phyloP scores from a whole-genome alignment of 306 rosid species.

The Elaeagnus macrophylla region DNA sequence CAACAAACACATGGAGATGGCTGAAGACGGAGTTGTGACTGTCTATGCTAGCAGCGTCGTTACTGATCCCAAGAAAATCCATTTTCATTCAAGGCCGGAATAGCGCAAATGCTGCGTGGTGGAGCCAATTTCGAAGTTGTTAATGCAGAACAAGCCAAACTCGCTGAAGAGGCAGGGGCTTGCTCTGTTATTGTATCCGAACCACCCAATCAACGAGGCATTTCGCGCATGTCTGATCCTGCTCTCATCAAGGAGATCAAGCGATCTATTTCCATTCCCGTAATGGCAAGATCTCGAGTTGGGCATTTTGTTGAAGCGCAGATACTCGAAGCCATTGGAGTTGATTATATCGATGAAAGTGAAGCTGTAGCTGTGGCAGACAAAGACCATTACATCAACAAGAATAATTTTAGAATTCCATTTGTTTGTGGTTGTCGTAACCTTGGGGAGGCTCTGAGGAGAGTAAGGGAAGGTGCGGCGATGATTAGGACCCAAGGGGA shows the following conservation, averaged over 20 bases:
- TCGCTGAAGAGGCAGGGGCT: constrained; percentile 69
- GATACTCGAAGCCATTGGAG: constrained; percentile 56
- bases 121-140: constrained; percentile 57
- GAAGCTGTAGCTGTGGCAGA: constrained; percentile 46
- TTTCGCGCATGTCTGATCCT: constrained; percentile 59
- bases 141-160: constrained; percentile 41
- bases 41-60: constrained; percentile 40
- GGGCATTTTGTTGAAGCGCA: constrained; percentile 88
- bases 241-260: constrained; percentile 46
- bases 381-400: constrained; percentile 49
- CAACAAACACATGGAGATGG: constrained; percentile 33
- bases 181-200: constrained; percentile 42
- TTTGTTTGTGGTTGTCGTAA: constrained; percentile 48
- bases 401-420: constrained; percentile 47
- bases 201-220: constrained; percentile 14
- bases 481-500: constrained; percentile 63
- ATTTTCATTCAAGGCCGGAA: constrained; percentile 32
- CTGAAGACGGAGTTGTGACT: constrained; percentile 44
- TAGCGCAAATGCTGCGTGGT: constrained; percentile 47
- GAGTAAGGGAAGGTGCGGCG: constrained; percentile 66
- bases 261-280: constrained; percentile 42
- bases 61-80: constrained; percentile 36
- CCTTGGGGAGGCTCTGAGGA: constrained; percentile 59
- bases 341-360: constrained; percentile 65
- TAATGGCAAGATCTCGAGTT: constrained; percentile 48